A percentile compares a stretch with the other conserved stretches of the same genome.
These are phyloP conservation scores for Solanum appendiculatum DNA, from an alignment of 257 asterid genomes.

Conservation along the genomic window DNA sequence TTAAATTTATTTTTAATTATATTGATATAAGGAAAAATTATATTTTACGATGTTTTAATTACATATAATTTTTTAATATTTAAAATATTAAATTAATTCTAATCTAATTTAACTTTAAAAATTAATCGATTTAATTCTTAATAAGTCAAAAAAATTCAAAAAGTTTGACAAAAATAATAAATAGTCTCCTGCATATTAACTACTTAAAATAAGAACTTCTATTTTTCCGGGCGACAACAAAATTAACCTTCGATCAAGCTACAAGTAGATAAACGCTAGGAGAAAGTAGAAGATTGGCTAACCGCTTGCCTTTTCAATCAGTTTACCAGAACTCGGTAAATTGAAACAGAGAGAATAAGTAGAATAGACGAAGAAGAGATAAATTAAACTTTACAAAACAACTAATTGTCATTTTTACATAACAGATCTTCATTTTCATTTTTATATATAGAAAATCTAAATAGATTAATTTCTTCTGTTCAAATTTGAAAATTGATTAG, in stretches of 20 bases:
- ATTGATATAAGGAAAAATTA: neutral
- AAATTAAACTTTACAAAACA: neutral
- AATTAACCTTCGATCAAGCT: neutral
- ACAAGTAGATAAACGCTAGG: neutral
- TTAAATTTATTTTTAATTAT: neutral
- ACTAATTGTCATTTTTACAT: neutral
- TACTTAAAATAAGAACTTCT: neutral
- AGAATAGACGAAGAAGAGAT: neutral
- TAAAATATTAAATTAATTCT: neutral
- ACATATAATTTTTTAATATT: neutral
- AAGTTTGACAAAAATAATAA: neutral
- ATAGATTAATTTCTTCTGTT: too few species aligned
- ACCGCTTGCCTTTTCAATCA: neutral
- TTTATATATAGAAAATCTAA: neutral
- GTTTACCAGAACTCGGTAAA: neutral
- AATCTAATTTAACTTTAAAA: neutral
- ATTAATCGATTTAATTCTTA: neutral
- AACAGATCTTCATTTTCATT: neutral
- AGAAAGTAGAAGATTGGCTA: neutral
- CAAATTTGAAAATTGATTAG: neutral
- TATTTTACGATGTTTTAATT: neutral
- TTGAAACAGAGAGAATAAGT: neutral
- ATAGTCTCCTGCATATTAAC: neutral
- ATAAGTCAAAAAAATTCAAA: neutral
- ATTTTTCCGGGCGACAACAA: neutral